Base-by-base conservation (phyloP, 306 rosid species). In the Heteromeles arbutifolia region DNA sequence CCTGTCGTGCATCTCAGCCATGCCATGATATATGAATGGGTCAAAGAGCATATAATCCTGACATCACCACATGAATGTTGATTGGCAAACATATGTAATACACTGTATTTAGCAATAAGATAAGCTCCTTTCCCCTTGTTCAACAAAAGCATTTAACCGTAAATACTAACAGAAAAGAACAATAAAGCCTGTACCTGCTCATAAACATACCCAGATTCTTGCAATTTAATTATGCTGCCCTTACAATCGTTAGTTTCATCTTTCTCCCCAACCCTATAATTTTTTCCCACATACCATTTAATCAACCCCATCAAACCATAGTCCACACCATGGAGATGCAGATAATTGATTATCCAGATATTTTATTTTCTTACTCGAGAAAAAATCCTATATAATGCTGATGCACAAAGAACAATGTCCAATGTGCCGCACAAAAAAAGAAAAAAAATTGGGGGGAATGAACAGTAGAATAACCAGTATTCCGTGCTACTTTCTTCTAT, bases 1-100 rank as follows among this genome's bases (percentile, higher is more conserved):
- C 83, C 98, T 82, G 83, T 92, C 98, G 63, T 92, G 94, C 85
- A 87, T 81, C 81, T 92, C 98, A 44, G 94, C 92, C 87, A 90
- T 80, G 48, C 91, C 94, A 77, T 88, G 94, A 77, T 82, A 83
- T 73, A 88, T 75, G 79, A 85, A 92, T 29, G 96, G 96, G 82
- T 92, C 98, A 75, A 92, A 73, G 53, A 89, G 80, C 94, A 87
- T 75, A 84, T 87, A 83, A 84, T 92, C 98, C 98, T 92, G 92
- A 73, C 41, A 82, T 77, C 26, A 67, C 31, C 66, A 78, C 10
- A 39, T 11, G 4, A 32, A 71, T 18, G 15, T 39, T 21, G 28
- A 73, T 39, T 43, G 71, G 43, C 37, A 68, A 54, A 69, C 26
- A 32, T 6, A 41, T 45, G 73, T 66, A 69, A 82, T 69, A 75